Base-by-base conservation (phyloP, 2,329 filamentous ascomycete genomes). In the Xylaria multiplex region DNA sequence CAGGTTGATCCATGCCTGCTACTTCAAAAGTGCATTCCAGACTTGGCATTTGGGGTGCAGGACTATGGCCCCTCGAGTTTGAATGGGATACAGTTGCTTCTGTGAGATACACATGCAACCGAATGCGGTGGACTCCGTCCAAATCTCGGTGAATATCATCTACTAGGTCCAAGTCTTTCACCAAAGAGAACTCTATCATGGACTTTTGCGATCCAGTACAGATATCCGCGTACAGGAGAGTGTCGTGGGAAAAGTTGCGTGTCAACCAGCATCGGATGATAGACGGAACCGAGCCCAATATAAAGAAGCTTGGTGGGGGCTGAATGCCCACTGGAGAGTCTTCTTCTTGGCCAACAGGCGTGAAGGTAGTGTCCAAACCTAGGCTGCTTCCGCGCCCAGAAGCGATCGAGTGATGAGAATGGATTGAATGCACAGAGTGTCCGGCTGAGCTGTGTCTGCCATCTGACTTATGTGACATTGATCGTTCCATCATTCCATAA, bases 221-320 rank as follows among this genome's bases (percentile, higher is more conserved):
- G 2, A 98, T 85, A 40, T 93, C 94, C 42, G 94, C 96, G 76
- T 98, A 98, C 5, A 97, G 84, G 16, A 98, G 85, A 9, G 93
- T 91, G 70, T 91, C 90, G 76, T 97, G 95, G 14, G 93, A 95
- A 80, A 97, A 98, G 74, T 93, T 90, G 42, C 90, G 91, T 30
- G 92, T 95, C 72, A 98, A 84, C 94, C 96, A 98, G 81, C 96
- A 99, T 67, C 96, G 91, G 64, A 98, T 92, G 71, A 99, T 97
- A 35, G 93, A 93, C 6, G 96, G 96, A 6, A 97, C 93, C 6
- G 94, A 91, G 13, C 95, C 93, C 16, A 97, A 84, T 59, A 97
- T 86, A 76, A 93, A 93, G 65, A 97, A 84, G 8, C 93, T 93
- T 42, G 93, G 93, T 19, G 94, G 92, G 48, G 95, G 91, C 48